Percentiles rank a stretch among this genome's conserved stretches.
Evolutionary conservation across 2,329 filamentous ascomycete genomes (phyloP).

Genomic region (Cordyceps tenuipes): DNA sequence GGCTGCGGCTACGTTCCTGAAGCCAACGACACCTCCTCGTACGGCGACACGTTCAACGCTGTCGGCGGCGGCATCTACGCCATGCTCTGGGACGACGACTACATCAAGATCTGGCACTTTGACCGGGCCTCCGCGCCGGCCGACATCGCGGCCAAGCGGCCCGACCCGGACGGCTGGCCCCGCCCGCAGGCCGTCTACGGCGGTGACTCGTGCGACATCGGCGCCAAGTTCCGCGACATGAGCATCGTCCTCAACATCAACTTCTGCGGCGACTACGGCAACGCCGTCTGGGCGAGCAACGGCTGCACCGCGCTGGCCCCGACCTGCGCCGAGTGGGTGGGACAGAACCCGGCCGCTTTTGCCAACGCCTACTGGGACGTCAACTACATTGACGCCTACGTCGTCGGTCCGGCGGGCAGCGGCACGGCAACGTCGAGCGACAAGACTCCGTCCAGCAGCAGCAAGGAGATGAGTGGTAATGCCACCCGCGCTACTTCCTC

Average conservation of each 20-base stretch:
- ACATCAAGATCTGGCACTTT: conserved; percentile 73
- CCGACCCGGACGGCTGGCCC: conserved; percentile 60
- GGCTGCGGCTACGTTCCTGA: conserved; percentile 39
- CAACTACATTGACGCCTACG: conserved; percentile 43
- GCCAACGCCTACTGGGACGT: conserved; percentile 43
- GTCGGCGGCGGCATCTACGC: conserved; percentile 61
- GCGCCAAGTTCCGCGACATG: conserved; percentile 57
- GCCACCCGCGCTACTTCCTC: conserved; percentile 16
- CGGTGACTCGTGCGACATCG: conserved; percentile 53
- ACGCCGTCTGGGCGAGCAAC: conserved; percentile 23
- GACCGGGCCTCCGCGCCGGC: conserved; percentile 53
- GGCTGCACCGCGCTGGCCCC: conserved; percentile 13
- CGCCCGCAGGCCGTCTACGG: conserved; percentile 63
- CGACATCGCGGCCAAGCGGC: conserved; percentile 52
- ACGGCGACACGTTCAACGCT: conserved; percentile 59
- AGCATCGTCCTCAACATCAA: conserved; percentile 65
- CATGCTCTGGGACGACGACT: conserved; percentile 59
- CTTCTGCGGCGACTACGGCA: conserved; percentile 67
- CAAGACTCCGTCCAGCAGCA: neutral
- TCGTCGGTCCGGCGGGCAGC: neutral
- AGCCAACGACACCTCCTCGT: conserved; percentile 35
- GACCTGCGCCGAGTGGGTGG: conserved; percentile 37
- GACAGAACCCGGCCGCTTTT: conserved; percentile 35
- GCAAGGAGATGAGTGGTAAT: conserved; percentile 2
- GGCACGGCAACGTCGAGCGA: neutral